These are phyloP conservation scores for Helenozyma baotianmanensis DNA, from an alignment of 805 yeast genomes.

Conservation along the genomic window DNA sequence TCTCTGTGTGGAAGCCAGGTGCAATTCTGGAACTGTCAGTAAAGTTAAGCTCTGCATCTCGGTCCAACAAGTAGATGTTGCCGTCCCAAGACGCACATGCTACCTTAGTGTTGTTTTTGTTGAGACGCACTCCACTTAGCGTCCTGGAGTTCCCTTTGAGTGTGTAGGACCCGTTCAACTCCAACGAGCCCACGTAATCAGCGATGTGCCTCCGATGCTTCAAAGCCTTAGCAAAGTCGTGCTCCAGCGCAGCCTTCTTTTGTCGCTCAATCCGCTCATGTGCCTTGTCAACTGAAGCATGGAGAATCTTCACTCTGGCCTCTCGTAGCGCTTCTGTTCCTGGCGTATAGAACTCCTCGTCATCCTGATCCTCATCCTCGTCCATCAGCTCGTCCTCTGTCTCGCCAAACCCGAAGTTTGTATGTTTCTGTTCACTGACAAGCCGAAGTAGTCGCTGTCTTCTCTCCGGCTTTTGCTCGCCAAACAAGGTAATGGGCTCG, in stretches of 20 bases:
- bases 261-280: slow-evolving; percentile 35
- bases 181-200: slow-evolving; percentile 27
- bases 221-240: slow-evolving; percentile 41
- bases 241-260: slow-evolving; percentile 18
- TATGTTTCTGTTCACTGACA: slow-evolving; percentile 28
- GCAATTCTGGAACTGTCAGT: slow-evolving; percentile 18
- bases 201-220: slow-evolving; percentile 43
- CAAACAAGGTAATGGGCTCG: slow-evolving; percentile 53
- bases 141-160: slow-evolving; percentile 59
- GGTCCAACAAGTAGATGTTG: slow-evolving; percentile 43
- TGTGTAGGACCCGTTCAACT: slow-evolving; percentile 63
- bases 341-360: slow-evolving; percentile 84
- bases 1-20: slow-evolving; percentile 53
- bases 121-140: slow-evolving; percentile 51
- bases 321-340: slow-evolving; percentile 53
- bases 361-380: slow-evolving; percentile 47
- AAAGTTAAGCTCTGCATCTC: not conserved
- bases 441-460: slow-evolving; percentile 53
- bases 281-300: slow-evolving; percentile 47
- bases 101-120: slow-evolving; percentile 33
- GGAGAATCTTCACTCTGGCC: slow-evolving; percentile 50
- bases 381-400: slow-evolving; percentile 11
- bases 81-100: slow-evolving; percentile 89
- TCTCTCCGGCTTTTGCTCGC: slow-evolving; percentile 59
- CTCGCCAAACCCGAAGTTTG: slow-evolving; percentile 1